phyloP scores from a whole-genome alignment of 805 yeast species.

The Spathaspora passalidarum region DNA sequence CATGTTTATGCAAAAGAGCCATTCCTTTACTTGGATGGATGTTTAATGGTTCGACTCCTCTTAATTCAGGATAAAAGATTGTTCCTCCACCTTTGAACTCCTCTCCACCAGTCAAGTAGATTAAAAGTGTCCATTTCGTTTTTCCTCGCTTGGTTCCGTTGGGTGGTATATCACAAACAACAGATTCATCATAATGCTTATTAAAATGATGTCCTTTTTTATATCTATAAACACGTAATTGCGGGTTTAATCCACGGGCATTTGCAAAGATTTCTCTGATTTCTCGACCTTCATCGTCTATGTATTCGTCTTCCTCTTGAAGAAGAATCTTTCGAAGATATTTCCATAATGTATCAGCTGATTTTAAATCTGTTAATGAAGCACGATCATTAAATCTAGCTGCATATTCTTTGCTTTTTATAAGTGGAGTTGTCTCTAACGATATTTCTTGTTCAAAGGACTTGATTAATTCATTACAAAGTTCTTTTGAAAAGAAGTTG shows the following conservation, averaged over 20 bases:
- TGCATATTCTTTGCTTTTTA: constrained; percentile 52
- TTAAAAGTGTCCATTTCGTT: constrained; percentile 59
- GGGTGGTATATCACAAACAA: constrained; percentile 26
- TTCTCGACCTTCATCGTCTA: constrained; percentile 20
- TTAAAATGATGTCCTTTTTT: constrained; percentile 56
- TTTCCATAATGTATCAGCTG: constrained; percentile 42
- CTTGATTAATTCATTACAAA: constrained; percentile 39
- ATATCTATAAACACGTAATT: constrained; percentile 55
- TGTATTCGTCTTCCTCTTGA: constrained; percentile 23
- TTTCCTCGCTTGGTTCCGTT: constrained; percentile 26
- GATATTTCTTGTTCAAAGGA: constrained; percentile 22
- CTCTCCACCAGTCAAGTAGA: constrained; percentile 56
- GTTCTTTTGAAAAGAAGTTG: constrained; percentile 32
- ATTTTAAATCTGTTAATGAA: constrained; percentile 33
- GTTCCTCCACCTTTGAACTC: constrained; percentile 62
- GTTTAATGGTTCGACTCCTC: constrained; percentile 22
- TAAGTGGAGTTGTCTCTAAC: constrained; percentile 47
- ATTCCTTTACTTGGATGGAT: constrained; percentile 52
- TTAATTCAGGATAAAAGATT: constrained; percentile 39
- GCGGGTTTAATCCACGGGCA: constrained; percentile 53
- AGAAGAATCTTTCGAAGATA: constrained; percentile 33
- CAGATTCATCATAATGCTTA: constrained; percentile 60
- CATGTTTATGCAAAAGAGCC: constrained; percentile 64
- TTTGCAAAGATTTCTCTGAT: constrained; percentile 25
- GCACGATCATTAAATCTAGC: constrained; percentile 55